These are phyloP conservation scores for Basipetospora sp. DNA, from an alignment of 2,329 filamentous ascomycete species.

Conservation along the genomic window DNA sequence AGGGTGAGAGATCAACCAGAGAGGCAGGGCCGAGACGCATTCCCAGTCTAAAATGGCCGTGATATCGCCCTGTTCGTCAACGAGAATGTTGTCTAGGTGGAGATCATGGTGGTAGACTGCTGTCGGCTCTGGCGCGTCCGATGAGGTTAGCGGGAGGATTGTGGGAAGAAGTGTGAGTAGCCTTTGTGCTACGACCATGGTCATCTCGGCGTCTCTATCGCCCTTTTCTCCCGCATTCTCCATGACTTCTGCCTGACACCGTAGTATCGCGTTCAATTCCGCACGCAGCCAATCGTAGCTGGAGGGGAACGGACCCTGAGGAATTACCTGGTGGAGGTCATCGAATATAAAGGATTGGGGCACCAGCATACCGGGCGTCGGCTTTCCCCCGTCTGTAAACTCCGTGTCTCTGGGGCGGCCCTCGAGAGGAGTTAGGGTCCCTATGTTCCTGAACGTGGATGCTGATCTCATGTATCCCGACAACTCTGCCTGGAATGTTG, in stretches of 20 bases:
- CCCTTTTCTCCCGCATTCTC: no score
- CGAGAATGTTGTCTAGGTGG: conserved; percentile 23
- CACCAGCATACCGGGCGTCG: conserved; percentile 15
- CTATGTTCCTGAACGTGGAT: no score
- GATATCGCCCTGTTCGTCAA: conserved; percentile 20
- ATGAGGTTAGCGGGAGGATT: conserved; percentile 16
- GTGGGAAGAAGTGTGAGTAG: conserved; percentile 17
- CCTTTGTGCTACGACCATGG: not conserved
- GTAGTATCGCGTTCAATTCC: no score
- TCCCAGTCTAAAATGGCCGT: conserved; percentile 29
- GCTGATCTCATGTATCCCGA: conserved; percentile 4
- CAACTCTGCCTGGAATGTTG: conserved; percentile 17
- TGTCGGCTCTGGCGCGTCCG: conserved; percentile 15
- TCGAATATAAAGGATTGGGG: conserved; percentile 19
- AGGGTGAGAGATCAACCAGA: conserved; percentile 20
- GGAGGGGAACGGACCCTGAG: conserved; percentile 22
- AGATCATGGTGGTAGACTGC: conserved; percentile 23
- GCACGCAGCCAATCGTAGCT: conserved; percentile 23
- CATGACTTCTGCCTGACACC: no score
- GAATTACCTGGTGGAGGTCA: conserved; percentile 17
- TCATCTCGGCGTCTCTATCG: no score
- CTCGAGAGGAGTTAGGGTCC: no score
- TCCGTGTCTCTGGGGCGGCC: no score
- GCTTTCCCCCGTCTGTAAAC: conserved; percentile 8
- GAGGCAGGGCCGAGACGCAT: conserved; percentile 24